These are phyloP conservation scores for Barbarea vulgaris DNA, from an alignment of 345 rosid genomes.

Conservation along the genomic window DNA sequence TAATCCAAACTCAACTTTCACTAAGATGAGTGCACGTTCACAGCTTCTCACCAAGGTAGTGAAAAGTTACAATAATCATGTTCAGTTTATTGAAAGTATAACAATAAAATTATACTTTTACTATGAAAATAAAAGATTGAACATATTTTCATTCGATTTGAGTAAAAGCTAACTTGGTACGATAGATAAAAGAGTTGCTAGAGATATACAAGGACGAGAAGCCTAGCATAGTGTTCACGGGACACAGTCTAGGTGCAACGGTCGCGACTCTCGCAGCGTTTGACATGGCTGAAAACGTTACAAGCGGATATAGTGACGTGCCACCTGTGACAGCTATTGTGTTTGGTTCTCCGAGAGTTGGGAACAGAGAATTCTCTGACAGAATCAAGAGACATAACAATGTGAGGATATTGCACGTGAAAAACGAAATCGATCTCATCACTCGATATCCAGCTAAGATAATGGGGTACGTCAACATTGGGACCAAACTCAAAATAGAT, in stretches of 20 bases:
- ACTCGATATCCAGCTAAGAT: slow-evolving; percentile 72
- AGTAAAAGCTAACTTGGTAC: slow-evolving; percentile 7
- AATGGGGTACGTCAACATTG: slow-evolving; percentile 56
- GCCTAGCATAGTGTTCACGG: slow-evolving; percentile 60
- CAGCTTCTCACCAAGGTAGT: slow-evolving; percentile 54
- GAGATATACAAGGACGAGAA: slow-evolving; percentile 58
- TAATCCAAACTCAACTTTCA: slow-evolving; percentile 59
- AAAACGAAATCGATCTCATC: slow-evolving; percentile 68
- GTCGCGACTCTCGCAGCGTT: slow-evolving; percentile 62
- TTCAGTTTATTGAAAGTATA: too few species aligned
- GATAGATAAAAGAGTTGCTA: slow-evolving; percentile 48
- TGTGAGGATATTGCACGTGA: slow-evolving; percentile 57
- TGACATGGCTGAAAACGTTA: slow-evolving; percentile 67
- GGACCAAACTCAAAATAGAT: slow-evolving; percentile 64
- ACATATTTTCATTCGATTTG: background rate
- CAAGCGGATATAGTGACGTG: slow-evolving; percentile 45
- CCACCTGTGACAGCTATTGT: slow-evolving; percentile 66
- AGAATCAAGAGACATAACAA: slow-evolving; percentile 49
- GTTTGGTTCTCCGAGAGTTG: slow-evolving; percentile 77
- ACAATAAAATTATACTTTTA: too few species aligned
- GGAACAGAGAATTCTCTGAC: slow-evolving; percentile 60
- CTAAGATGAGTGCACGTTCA: slow-evolving; percentile 56
- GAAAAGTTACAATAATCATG: background rate
- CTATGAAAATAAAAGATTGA: background rate
- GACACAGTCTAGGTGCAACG: slow-evolving; percentile 84